These are phyloP conservation scores for Austroboletus niveus DNA, from an alignment of 1,284 basidiomycete genomes.

Conservation along the genomic window DNA sequence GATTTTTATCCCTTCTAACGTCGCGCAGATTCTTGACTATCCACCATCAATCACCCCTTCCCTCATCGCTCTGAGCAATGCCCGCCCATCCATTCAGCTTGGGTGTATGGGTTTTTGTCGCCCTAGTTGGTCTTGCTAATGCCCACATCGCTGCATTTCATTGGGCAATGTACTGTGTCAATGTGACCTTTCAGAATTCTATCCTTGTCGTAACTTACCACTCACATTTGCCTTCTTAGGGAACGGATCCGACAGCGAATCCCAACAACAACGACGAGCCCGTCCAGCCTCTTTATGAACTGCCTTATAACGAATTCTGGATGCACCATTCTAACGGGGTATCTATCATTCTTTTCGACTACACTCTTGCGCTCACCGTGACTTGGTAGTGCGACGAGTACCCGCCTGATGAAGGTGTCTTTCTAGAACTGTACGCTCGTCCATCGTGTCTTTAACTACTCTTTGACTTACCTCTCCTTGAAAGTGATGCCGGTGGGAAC, in stretches of 20 bases:
- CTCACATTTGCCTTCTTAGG: constrained; percentile 11
- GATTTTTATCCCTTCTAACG: not conserved
- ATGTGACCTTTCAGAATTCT: constrained; percentile 6
- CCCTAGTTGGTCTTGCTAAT: constrained; percentile 10
- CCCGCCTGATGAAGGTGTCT: constrained; percentile 2
- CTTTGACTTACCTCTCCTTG: not conserved
- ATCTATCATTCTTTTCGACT: not conserved
- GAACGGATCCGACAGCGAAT: not conserved
- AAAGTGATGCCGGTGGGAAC: not conserved
- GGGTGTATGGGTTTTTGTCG: constrained; percentile 7
- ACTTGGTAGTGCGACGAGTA: not conserved
- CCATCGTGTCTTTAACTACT: not conserved
- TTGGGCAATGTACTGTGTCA: not conserved
- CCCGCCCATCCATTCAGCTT: not conserved
- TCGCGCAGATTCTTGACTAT: constrained; percentile 10
- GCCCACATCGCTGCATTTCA: constrained; percentile 3
- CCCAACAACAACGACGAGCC: not conserved
- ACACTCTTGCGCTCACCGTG: not conserved
- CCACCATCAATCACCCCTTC: not conserved
- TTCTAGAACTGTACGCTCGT: constrained; percentile 11
- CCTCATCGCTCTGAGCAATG: constrained; percentile 4
- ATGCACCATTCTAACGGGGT: constrained; percentile 3
- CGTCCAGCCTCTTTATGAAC: not conserved
- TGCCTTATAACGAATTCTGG: constrained; percentile 5
- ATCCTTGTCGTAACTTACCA: not conserved